Conservation (phyloP, 768 basidiomycete species). For the Tylopilus rubrobrunneus region DNA sequence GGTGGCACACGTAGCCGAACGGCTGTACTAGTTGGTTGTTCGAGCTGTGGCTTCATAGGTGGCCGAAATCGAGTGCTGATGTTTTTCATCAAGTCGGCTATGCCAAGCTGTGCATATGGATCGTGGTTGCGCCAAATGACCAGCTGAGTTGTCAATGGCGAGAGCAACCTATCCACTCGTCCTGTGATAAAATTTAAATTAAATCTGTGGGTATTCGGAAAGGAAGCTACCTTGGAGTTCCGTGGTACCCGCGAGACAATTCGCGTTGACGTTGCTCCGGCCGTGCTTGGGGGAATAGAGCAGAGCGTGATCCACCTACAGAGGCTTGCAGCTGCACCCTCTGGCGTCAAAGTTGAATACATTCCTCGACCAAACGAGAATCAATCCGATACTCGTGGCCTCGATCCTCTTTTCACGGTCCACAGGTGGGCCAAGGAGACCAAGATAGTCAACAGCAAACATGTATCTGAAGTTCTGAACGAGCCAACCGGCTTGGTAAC, state of each 20-base stretch:
- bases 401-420: constrained; percentile 75
- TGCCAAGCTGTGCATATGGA: constrained; percentile 34
- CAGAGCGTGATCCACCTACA: constrained; percentile 48
- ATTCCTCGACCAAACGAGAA: constrained; percentile 43
- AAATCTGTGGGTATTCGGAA: neutral
- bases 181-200: constrained; percentile 15
- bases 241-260: constrained; percentile 61
- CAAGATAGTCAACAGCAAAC: constrained; percentile 74
- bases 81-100: constrained; percentile 29
- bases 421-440: constrained; percentile 91
- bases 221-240: constrained; percentile 24
- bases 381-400: constrained; percentile 43
- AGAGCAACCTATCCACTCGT: constrained; percentile 31
- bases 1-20: constrained; percentile 16
- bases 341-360: constrained; percentile 62
- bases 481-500: constrained; percentile 61
- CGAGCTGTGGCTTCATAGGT: constrained; percentile 17
- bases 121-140: constrained; percentile 28
- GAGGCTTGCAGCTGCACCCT: constrained; percentile 43
- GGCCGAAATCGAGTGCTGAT: constrained; percentile 11
- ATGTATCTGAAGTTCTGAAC: constrained; percentile 63
- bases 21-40: constrained; percentile 9
- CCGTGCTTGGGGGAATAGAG: constrained; percentile 57
- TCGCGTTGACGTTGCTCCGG: constrained; percentile 71
- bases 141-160: constrained; percentile 31